Evolutionary conservation across 176 grass and related monocot species (phyloP).

Genomic region (Lolium perenne): DNA sequence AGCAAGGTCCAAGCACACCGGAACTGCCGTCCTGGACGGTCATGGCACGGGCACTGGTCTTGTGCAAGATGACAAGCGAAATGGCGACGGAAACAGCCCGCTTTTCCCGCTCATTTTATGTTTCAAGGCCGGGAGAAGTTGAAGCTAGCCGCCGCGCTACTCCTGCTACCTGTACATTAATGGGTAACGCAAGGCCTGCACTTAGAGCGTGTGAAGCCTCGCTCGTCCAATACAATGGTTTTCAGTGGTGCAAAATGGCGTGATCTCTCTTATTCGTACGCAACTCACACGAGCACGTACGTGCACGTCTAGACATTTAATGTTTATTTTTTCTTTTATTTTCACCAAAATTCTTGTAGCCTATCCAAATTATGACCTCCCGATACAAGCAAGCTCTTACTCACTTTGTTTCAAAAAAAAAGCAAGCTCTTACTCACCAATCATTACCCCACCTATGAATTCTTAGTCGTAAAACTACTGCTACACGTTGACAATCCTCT

Average conservation of each 20-base stretch:
- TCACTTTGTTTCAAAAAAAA: too few relatives aligned
- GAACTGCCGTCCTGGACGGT: constrained; percentile 35
- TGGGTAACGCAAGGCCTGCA: constrained; percentile 39
- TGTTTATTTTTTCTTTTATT: background rate
- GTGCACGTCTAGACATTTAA: constrained; percentile 45
- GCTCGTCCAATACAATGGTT: constrained; percentile 9
- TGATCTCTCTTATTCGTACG: constrained; percentile 51
- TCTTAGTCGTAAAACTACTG: too few relatives aligned
- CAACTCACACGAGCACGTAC: constrained; percentile 43
- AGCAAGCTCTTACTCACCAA: background rate
- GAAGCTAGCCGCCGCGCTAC: background rate
- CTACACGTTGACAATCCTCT: too few relatives aligned
- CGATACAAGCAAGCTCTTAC: background rate
- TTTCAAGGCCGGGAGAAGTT: background rate
- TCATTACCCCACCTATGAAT: too few relatives aligned
- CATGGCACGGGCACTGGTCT: constrained; percentile 40
- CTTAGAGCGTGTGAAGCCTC: constrained; percentile 30
- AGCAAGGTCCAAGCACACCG: constrained; percentile 17
- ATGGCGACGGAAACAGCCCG: constrained; percentile 28
- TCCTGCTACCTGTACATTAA: constrained; percentile 35
- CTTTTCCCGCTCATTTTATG: constrained; percentile 46
- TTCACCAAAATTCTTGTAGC: too few relatives aligned
- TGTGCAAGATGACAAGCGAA: constrained; percentile 18
- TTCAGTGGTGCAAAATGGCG: constrained; percentile 23
- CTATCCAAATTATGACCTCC: background rate